Evolutionary conservation across 2,329 filamentous ascomycete species (phyloP).

Genomic region (Aureobasidium vineae): DNA sequence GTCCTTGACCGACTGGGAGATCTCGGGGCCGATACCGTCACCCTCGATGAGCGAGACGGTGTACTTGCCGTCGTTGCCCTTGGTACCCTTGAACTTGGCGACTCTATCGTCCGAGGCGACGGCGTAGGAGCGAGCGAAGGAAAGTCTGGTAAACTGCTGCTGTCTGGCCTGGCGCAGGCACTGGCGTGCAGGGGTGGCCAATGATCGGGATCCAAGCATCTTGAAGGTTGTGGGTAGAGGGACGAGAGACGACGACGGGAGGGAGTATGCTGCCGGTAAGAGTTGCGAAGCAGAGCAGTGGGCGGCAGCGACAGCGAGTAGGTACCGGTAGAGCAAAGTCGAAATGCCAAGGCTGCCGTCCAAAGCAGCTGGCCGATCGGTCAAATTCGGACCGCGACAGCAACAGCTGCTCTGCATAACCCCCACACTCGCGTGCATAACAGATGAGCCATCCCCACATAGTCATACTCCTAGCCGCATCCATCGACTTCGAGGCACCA

Average conservation of each 20-base stretch:
- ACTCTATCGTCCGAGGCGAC: slow-evolving; percentile 66
- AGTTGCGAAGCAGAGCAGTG: not conserved
- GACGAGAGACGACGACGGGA: slow-evolving; percentile 17
- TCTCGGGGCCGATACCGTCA: slow-evolving; percentile 98
- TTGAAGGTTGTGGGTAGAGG: slow-evolving; percentile 42
- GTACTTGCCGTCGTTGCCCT: slow-evolving; percentile 89
- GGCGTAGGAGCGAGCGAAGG: slow-evolving; percentile 33
- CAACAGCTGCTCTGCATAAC: not conserved
- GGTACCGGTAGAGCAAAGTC: not conserved
- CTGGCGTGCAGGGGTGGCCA: slow-evolving; percentile 75
- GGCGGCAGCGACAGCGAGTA: not conserved
- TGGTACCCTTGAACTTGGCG: slow-evolving; percentile 89
- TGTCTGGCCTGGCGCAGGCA: slow-evolving; percentile 65
- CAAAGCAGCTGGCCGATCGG: not conserved
- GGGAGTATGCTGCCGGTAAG: slow-evolving; percentile 5
- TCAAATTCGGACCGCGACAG: not conserved
- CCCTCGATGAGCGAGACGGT: slow-evolving; percentile 97
- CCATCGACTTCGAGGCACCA: not conserved
- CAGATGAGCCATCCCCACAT: not conserved
- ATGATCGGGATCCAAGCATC: slow-evolving; percentile 81
- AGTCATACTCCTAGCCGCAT: not conserved
- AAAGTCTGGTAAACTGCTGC: slow-evolving; percentile 46
- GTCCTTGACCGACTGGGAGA: slow-evolving; percentile 96
- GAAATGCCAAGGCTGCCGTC: not conserved
- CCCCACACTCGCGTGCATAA: not conserved